Conservation (phyloP, 257 asterid genomes). For the Pogostemon cablin region DNA sequence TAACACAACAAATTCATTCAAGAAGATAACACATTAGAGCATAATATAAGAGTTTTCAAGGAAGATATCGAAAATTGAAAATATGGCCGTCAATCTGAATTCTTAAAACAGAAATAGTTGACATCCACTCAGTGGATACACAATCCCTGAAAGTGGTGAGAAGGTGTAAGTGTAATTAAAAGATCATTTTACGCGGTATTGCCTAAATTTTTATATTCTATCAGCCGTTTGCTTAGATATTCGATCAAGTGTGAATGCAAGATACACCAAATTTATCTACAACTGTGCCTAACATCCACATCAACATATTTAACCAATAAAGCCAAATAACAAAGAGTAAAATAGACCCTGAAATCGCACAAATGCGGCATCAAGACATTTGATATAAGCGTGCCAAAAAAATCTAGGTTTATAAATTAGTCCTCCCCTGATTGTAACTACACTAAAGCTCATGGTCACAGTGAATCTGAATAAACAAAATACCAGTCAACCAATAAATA, state of each 20-base stretch:
- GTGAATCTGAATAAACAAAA: conserved; percentile 31
- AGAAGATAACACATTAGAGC: conserved; percentile 13
- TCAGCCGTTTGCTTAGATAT: conserved; percentile 12
- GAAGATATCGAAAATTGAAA: neutral
- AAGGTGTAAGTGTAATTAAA: neutral
- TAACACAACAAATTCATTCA: conserved; percentile 1
- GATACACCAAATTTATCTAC: conserved; percentile 13
- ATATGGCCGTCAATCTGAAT: neutral
- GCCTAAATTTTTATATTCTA: conserved; percentile 12
- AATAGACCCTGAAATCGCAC: conserved; percentile 21
- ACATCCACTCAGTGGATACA: conserved; percentile 1
- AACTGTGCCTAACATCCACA: conserved; percentile 2
- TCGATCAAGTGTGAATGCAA: conserved; percentile 9
- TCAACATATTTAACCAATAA: conserved; percentile 14
- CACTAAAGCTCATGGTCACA: conserved; percentile 28
- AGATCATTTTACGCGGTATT: neutral
- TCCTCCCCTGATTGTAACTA: conserved; percentile 25
- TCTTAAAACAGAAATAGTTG: neutral
- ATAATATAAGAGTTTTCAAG: neutral
- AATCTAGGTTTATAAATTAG: conserved; percentile 10
- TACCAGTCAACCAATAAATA: neutral
- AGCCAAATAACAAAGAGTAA: conserved; percentile 23
- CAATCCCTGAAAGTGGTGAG: conserved; percentile 13
- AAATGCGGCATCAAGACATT: neutral
- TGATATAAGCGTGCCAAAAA: neutral